Evolutionary conservation across 2,329 filamentous ascomycete species (phyloP).

Genomic region (Colletotrichum sansevieriae): DNA sequence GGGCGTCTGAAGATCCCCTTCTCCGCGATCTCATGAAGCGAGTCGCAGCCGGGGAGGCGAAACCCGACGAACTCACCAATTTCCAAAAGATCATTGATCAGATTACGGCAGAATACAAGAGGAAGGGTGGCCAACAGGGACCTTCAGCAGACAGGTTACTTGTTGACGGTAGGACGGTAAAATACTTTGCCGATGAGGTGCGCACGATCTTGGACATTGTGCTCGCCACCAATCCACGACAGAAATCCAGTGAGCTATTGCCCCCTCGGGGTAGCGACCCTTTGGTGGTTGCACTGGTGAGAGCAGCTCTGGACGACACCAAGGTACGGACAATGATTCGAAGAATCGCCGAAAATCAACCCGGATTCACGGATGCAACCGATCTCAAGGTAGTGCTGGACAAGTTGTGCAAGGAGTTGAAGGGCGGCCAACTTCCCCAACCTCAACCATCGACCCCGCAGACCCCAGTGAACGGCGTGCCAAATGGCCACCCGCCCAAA

Average conservation of each 20-base stretch:
- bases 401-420: conserved; percentile 53
- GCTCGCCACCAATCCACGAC: conserved; percentile 68
- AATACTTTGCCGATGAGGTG: conserved; percentile 72
- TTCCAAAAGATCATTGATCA: conserved; percentile 88
- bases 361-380: conserved; percentile 64
- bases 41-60: conserved; percentile 79
- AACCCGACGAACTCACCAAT: conserved; percentile 76
- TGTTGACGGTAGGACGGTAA: conserved; percentile 68
- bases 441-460: conserved; percentile 48
- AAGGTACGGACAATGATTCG: conserved; percentile 64
- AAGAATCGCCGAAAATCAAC: conserved; percentile 65
- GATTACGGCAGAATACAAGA: conserved; percentile 73
- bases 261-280: conserved; percentile 68
- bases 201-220: conserved; percentile 70
- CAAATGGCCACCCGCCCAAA: conserved; percentile 48
- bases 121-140: conserved; percentile 62
- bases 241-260: conserved; percentile 65
- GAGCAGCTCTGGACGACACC: conserved; percentile 67
- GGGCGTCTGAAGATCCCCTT: conserved; percentile 78
- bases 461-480: conserved; percentile 50
- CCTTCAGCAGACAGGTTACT: conserved; percentile 68
- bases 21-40: conserved; percentile 86
- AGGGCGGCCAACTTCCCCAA: conserved; percentile 47
- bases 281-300: conserved; percentile 68
- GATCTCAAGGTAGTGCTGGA: conserved; percentile 68